Conservation (phyloP, 352 stramenopile genomes). For the Phytophthora citricola region DNA sequence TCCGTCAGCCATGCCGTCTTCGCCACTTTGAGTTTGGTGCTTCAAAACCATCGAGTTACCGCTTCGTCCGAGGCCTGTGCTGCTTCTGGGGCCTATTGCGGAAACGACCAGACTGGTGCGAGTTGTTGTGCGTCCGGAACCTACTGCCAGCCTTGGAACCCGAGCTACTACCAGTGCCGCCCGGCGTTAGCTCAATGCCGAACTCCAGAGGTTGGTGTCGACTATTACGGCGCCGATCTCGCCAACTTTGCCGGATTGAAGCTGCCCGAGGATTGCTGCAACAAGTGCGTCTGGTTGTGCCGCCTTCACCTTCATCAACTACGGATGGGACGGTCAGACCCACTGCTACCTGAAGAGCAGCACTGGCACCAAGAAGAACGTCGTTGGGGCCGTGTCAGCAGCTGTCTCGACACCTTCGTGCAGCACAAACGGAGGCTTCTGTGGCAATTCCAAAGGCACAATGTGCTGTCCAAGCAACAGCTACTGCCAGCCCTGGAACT, state of each 20-base stretch:
- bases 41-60: too few relatives aligned
- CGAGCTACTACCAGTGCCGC: conserved; percentile 36
- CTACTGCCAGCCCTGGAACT: conserved; percentile 40
- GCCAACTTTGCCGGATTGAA: too few relatives aligned
- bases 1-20: too few relatives aligned
- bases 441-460: neutral
- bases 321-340: conserved; percentile 11
- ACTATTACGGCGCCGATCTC: too few relatives aligned
- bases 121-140: too few relatives aligned
- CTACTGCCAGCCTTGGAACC: conserved; percentile 54
- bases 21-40: too few relatives aligned
- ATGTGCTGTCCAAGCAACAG: conserved; percentile 27
- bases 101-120: too few relatives aligned
- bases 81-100: too few relatives aligned
- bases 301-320: conserved; percentile 54
- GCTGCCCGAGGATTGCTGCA: conserved; percentile 36
- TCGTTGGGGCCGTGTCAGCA: conserved; percentile 18
- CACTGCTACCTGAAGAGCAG: conserved; percentile 42
- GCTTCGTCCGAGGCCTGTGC: too few relatives aligned
- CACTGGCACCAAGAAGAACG: conserved; percentile 5
- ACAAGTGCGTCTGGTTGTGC: conserved; percentile 35
- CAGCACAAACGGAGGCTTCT: too few relatives aligned
- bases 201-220: conserved; percentile 9
- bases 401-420: too few relatives aligned
- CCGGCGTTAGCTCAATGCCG: conserved; percentile 31